Conservation (phyloP, 1,139 yeast genomes). For the Blastobotrys proliferans region DNA sequence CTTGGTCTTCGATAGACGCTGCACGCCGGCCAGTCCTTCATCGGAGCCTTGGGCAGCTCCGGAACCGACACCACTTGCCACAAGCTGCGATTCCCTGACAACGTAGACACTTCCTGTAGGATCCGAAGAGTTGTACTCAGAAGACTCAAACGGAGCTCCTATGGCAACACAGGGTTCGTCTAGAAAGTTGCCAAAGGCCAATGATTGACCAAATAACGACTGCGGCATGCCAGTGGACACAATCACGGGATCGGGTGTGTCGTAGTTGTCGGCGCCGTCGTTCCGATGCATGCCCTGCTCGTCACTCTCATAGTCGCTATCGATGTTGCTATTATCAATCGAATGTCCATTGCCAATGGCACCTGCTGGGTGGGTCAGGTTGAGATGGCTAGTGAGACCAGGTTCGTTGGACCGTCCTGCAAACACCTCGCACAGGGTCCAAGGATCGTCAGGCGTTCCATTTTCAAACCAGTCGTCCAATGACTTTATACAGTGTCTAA, state of each 20-base stretch:
- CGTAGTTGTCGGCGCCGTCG: background rate
- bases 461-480: slow-evolving; percentile 42
- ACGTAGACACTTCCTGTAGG: slow-evolving; percentile 26
- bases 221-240: slow-evolving; percentile 25
- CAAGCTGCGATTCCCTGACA: slow-evolving; percentile 16
- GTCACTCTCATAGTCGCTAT: too few species aligned
- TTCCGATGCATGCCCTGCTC: too few species aligned
- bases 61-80: background rate
- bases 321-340: too few species aligned
- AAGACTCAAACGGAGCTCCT: slow-evolving; percentile 44
- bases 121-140: slow-evolving; percentile 7
- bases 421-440: slow-evolving; percentile 44
- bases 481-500: slow-evolving; percentile 37
- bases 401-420: slow-evolving; percentile 28
- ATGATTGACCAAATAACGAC: slow-evolving; percentile 40
- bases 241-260: slow-evolving; percentile 20
- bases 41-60: background rate
- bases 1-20: background rate
- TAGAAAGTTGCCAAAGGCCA: slow-evolving; percentile 41
- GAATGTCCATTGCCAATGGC: too few species aligned
- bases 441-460: slow-evolving; percentile 34
- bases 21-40: background rate
- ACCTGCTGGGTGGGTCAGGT: too few species aligned
- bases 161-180: slow-evolving; percentile 41
- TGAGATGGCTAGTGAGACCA: too few species aligned